phyloP scores from a whole-genome alignment of 129 eudicot species.

The Saussurea involucrata region DNA sequence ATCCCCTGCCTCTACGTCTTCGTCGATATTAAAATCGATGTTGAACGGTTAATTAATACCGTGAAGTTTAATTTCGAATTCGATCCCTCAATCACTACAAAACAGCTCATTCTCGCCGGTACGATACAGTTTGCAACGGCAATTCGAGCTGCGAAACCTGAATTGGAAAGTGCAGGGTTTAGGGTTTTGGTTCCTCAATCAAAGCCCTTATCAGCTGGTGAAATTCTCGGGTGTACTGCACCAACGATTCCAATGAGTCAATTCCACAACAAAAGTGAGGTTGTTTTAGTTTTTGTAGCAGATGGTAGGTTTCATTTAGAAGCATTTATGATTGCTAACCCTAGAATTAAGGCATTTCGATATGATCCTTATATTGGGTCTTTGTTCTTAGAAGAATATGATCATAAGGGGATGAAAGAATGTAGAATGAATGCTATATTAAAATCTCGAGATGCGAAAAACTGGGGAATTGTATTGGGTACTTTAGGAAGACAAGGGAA shows the following conservation, averaged over 20 bases:
- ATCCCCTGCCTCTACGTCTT: conserved; percentile 78
- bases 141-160: conserved; percentile 69
- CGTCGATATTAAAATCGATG: conserved; percentile 74
- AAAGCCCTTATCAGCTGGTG: conserved; percentile 94
- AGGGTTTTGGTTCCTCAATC: conserved; percentile 82
- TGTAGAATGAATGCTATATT: conserved; percentile 65
- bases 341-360: conserved; percentile 65
- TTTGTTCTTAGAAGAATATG: conserved; percentile 87
- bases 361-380: conserved; percentile 86
- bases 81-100: not conserved
- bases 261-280: conserved; percentile 16
- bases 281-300: conserved; percentile 76
- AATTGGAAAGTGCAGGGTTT: conserved; percentile 69
- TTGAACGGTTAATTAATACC: conserved; percentile 32
- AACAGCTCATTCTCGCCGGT: conserved; percentile 56
- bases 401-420: conserved; percentile 85
- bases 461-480: conserved; percentile 91
- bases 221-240: conserved; percentile 88
- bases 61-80: conserved; percentile 26
- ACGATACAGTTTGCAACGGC: conserved; percentile 81
- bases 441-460: conserved; percentile 47
- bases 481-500: conserved; percentile 96
- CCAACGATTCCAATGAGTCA: conserved; percentile 35
- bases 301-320: conserved; percentile 97
- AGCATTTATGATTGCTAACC: conserved; percentile 95